Evolutionary conservation across 2,329 filamentous ascomycete species (phyloP).

Genomic region (Alternaria sp.): DNA sequence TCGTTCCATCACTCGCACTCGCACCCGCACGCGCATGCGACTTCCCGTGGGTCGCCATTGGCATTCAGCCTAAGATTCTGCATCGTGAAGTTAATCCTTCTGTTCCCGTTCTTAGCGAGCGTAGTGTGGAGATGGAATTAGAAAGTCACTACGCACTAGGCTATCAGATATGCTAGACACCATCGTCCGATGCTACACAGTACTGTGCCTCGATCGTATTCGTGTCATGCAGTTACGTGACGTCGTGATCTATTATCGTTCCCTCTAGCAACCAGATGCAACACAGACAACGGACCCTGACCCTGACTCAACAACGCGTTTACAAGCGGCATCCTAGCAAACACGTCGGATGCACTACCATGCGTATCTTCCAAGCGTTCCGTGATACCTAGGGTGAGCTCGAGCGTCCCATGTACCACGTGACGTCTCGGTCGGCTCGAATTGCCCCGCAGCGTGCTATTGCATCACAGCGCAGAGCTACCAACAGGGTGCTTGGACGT

Average conservation of each 20-base stretch:
- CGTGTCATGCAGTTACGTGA: conserved; percentile 6
- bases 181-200: conserved; percentile 2
- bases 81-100: neutral
- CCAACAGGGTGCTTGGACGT: conserved; percentile 44
- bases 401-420: neutral
- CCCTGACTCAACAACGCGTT: conserved; percentile 7
- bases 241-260: conserved; percentile 10
- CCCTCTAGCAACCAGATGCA: conserved; percentile 2
- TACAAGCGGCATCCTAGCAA: neutral
- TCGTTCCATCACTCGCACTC: neutral
- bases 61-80: neutral
- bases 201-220: conserved; percentile 3
- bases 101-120: conserved; percentile 5
- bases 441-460: conserved; percentile 31
- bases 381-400: neutral
- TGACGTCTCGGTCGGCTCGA: conserved; percentile 20
- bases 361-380: neutral
- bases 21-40: neutral
- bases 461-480: conserved; percentile 27
- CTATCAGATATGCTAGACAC: conserved; percentile 6
- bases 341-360: neutral
- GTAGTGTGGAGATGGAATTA: neutral
- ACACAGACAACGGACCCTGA: conserved; percentile 4
- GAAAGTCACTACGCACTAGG: conserved; percentile 1
- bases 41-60: neutral